Evolutionary conservation across 345 rosid species (phyloP), one percentile per base, ranked within the genome.

Genomic region (Eutrema yunnanense): DNA sequence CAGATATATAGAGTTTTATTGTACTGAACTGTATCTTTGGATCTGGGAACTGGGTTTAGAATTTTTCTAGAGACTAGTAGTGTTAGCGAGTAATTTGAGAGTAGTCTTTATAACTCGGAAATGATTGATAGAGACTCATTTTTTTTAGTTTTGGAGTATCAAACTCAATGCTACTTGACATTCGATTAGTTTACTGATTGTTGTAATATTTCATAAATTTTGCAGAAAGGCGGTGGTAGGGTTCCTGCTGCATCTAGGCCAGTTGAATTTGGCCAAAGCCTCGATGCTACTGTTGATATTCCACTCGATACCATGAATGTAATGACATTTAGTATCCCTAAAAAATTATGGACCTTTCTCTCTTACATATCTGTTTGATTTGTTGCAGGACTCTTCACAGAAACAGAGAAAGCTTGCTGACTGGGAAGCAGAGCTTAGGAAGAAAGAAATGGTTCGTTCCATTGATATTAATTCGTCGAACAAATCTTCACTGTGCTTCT

Each of bases 371-470:
- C 2, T 68, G 14, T 71, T 77, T 42, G 73, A 29, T 29, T 55
- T 72, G 76, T 80, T 80, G 67, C 65, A 89, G 92, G 96, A 84
- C 67, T 71, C 87, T 51, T 88, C 85, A 75, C 82, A 86, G 68
- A 96, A 86, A 69, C 90, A 75, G 72, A 92, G 81, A 74, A 91
- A 92, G 70, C 91, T 96, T 51, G 85, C 90, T 61, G 73, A 88
- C 2, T 87, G 97, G 98, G 99, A 96, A 83, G 88, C 95, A 12
- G 98, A 96, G 71, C 89, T 96, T 72, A 96, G 85, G 65, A 87
- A 85, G 86, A 90, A 85, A 78, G 96, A 89, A 83, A 84, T 73
- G 88, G 94, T 90, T 26, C 5, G 49, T 80, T 57, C n/a, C 8
- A 8, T 14, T 36, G 1, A 36, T 37, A 53, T 27, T 34, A 11